These are phyloP conservation scores for Irpex lacteus DNA, from an alignment of 1,284 basidiomycete species.

Conservation along the genomic window DNA sequence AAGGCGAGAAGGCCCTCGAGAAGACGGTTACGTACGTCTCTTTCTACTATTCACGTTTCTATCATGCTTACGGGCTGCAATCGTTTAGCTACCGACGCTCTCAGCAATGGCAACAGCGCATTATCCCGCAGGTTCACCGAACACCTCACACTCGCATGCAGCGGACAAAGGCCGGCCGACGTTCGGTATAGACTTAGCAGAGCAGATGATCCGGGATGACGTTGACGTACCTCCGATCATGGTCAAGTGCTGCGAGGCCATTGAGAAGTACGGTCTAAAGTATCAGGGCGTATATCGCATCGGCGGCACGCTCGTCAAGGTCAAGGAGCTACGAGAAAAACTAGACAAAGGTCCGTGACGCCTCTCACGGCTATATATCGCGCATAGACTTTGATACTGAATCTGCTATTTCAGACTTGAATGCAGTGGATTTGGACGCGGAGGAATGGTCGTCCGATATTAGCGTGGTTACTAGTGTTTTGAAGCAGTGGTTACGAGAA, in stretches of 20 bases:
- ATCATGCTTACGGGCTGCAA: background rate
- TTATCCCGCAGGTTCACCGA: constrained; percentile 27
- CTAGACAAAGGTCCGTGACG: constrained; percentile 79
- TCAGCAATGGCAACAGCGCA: constrained; percentile 32
- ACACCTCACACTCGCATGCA: constrained; percentile 34
- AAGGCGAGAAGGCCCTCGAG: constrained; percentile 77
- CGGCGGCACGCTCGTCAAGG: constrained; percentile 88
- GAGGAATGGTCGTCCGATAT: constrained; percentile 93
- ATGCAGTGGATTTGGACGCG: constrained; percentile 81
- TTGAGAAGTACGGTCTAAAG: constrained; percentile 85
- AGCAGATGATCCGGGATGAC: constrained; percentile 88
- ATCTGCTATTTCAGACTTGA: constrained; percentile 59
- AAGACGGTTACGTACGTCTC: constrained; percentile 80
- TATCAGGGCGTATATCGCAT: constrained; percentile 93
- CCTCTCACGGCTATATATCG: background rate
- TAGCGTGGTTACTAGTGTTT: constrained; percentile 90
- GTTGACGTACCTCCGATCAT: constrained; percentile 89
- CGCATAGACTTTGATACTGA: constrained; percentile 3
- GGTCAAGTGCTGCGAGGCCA: constrained; percentile 87
- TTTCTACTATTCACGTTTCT: constrained; percentile 9
- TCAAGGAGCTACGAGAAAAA: constrained; percentile 79
- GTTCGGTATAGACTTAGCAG: constrained; percentile 89
- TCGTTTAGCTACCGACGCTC: constrained; percentile 48
- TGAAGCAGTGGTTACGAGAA: constrained; percentile 97
- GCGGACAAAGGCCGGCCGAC: constrained; percentile 71